Conservation (phyloP, 192 early-diverging fungal genomes). For the Polychytrium aggregatum region DNA sequence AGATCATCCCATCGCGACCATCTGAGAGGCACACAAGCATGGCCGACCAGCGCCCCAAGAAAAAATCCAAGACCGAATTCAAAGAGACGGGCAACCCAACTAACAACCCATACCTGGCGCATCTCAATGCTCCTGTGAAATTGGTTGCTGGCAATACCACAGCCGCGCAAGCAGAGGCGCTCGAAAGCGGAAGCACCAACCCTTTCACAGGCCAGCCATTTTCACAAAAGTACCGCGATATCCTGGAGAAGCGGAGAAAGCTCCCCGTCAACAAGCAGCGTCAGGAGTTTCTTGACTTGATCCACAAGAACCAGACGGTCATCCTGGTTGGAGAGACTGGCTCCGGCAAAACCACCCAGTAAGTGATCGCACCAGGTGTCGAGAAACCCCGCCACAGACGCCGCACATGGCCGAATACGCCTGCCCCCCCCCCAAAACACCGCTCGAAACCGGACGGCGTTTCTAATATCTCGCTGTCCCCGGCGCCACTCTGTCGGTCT, state of each 20-base stretch:
- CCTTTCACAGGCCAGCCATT: constrained; percentile 71
- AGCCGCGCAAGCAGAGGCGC: constrained; percentile 64
- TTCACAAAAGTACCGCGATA: constrained; percentile 72
- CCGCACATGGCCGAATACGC: neutral
- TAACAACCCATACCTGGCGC: constrained; percentile 34
- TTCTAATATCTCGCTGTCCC: too few species aligned
- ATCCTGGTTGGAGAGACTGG: constrained; percentile 96
- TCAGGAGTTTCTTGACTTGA: constrained; percentile 76
- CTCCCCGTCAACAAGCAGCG: constrained; percentile 94
- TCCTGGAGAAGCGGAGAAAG: constrained; percentile 72
- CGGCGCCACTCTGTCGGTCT: too few species aligned
- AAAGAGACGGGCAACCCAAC: too few species aligned
- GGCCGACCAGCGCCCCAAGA: too few species aligned
- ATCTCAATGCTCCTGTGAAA: constrained; percentile 5
- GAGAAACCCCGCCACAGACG: neutral
- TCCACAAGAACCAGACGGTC: constrained; percentile 89
- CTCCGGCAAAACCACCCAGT: constrained; percentile 98
- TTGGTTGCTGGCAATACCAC: constrained; percentile 72
- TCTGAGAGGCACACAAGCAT: too few species aligned
- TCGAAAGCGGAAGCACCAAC: constrained; percentile 63
- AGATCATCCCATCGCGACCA: too few species aligned
- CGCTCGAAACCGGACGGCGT: neutral
- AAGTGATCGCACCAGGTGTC: too few species aligned
- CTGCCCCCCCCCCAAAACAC: neutral
- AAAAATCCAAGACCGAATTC: too few species aligned